Percentiles rank a stretch among this genome's conserved stretches.
Conservation (phyloP, 441 rosid genomes). For the Syzygium syzygioides region DNA sequence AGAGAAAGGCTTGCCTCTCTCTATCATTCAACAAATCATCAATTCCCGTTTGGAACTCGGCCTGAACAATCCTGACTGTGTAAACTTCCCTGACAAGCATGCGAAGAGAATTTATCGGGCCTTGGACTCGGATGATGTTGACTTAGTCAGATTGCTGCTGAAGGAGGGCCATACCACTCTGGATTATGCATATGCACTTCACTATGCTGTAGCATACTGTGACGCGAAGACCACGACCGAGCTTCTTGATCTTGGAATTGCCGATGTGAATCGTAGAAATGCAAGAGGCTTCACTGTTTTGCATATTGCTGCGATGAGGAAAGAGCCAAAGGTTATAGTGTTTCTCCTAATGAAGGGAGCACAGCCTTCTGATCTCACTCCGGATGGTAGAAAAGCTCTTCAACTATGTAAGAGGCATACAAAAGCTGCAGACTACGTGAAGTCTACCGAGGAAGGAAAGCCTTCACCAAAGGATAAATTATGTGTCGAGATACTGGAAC, state of each 20-base stretch:
- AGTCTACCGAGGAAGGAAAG: conserved; percentile 50
- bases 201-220: conserved; percentile 77
- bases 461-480: conserved; percentile 50
- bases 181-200: conserved; percentile 75
- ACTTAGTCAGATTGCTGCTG: conserved; percentile 70
- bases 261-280: conserved; percentile 59
- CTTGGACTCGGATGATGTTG: conserved; percentile 81
- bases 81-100: conserved; percentile 40
- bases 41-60: conserved; percentile 32
- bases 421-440: conserved; percentile 45
- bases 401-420: conserved; percentile 56
- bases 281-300: conserved; percentile 68
- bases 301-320: conserved; percentile 77
- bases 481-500: conserved; percentile 79
- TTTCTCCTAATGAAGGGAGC: conserved; percentile 80
- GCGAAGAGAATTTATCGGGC: conserved; percentile 64
- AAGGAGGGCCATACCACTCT: conserved; percentile 55
- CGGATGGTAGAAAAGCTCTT: conserved; percentile 69
- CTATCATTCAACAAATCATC: conserved; percentile 37
- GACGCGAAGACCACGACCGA: conserved; percentile 61
- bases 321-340: conserved; percentile 70
- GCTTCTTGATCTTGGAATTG: conserved; percentile 66
- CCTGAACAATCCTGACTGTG: conserved; percentile 22
- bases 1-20: conserved; percentile 50
- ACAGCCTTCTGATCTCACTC: conserved; percentile 46